Base-by-base conservation (phyloP, 345 rosid genomes). In the Viola odorata region DNA sequence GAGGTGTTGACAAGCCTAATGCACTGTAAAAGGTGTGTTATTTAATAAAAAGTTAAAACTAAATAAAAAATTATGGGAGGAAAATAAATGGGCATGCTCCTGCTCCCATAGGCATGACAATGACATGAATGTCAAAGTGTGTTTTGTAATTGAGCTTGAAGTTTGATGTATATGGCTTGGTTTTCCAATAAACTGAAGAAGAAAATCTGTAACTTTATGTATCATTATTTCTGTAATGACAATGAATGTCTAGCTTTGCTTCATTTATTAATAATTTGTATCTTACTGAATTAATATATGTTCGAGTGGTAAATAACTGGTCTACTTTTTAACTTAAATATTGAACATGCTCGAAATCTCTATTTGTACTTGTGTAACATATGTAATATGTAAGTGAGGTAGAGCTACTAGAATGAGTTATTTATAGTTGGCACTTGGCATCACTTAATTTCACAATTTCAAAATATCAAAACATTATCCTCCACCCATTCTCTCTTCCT, bases 1-100 rank as follows among this genome's bases (percentile, higher is more conserved):
- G 55, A 53, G 77, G 51, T 62, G 66, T 39, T 53, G 5, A 54
- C 32, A 32, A 40, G 59, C 74, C 62, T 74, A 42, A 55, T 74
- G 81, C 56, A 38, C 37, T 57, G 41, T 61, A 64, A 58, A 50
- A 16, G 32, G 32, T 23, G 32, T 23, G 32, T 23, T 23, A 23
- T 23, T 23, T 23, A 23, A 53, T 42, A 45, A 45, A 53, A 49
- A n/a, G n/a, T n/a, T n/a, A n/a, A n/a, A 40, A 37, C 14, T 23
- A 51, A 58, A 37, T 32, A 14, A 39, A 0, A 1, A 4, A 32
- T 45, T 44, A 8, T 39, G 4, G 0, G 36, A 51, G 13, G 50
- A 40, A 53, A 58, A 62, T 58, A 54, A 49, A 52, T 36, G 56
- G 68, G 45, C 36, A 39, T 52, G 10, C 63, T 53, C 32, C 32